Conservation (phyloP, 75 land plant species). For the Ceratopteris richardii region DNA sequence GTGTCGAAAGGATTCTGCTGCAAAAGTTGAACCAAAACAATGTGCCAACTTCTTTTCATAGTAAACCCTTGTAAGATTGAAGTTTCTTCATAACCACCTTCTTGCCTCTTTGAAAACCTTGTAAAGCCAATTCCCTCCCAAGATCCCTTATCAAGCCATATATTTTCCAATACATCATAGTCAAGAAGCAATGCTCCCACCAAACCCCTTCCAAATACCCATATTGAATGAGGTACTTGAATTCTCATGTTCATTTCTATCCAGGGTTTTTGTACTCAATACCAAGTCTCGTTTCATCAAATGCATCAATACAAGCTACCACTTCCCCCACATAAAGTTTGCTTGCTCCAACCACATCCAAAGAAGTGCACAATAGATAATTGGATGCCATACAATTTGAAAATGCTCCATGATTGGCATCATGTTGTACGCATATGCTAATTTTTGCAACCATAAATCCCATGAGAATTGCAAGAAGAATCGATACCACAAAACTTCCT, state of each 20-base stretch:
- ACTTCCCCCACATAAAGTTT: conserved; percentile 61
- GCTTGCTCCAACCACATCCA: too few relatives aligned
- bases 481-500: too few relatives aligned
- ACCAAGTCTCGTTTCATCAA: conserved; percentile 65
- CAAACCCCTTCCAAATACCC: conserved; percentile 96
- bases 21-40: conserved; percentile 80
- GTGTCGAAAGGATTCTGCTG: conserved; percentile 67
- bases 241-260: conserved; percentile 75
- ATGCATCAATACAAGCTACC: conserved; percentile 82
- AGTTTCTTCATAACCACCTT: conserved; percentile 55
- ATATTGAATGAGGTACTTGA: conserved; percentile 90
- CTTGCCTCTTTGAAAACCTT: conserved; percentile 51
- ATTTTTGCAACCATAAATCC: too few relatives aligned
- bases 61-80: conserved; percentile 60
- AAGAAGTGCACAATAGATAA: too few relatives aligned
- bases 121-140: conserved; percentile 97
- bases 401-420: too few relatives aligned
- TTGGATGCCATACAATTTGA: too few relatives aligned
- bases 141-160: conserved; percentile 82
- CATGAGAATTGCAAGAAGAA: too few relatives aligned
- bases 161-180: conserved; percentile 64
- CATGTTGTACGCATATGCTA: too few relatives aligned
- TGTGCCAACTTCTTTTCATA: conserved; percentile 83
- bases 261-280: conserved; percentile 63
- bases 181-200: conserved; percentile 77